These are phyloP conservation scores for Sapria himalayana DNA, from an alignment of 345 rosid species.

Conservation along the genomic window DNA sequence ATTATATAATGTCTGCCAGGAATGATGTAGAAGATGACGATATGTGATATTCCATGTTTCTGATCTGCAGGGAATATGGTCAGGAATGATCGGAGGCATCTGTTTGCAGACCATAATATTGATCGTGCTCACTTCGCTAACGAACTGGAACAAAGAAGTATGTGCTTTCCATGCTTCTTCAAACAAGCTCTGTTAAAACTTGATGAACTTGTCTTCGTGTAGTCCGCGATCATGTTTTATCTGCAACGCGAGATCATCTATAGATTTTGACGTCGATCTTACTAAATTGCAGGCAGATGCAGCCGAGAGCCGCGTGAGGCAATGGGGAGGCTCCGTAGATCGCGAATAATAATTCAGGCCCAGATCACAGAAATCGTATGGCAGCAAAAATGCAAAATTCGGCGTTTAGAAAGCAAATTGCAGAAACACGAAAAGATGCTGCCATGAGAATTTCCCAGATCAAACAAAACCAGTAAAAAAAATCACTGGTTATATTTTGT, in stretches of 20 bases:
- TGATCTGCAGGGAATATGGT: conserved; percentile 90
- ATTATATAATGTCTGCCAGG: not conserved
- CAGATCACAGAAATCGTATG: too few relatives aligned
- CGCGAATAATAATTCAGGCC: too few relatives aligned
- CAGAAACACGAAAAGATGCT: too few relatives aligned
- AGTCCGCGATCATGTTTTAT: too few relatives aligned
- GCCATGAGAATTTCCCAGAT: too few relatives aligned
- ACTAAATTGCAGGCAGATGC: conserved; percentile 32
- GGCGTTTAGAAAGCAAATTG: too few relatives aligned
- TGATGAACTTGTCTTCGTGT: not conserved
- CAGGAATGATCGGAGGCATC: conserved; percentile 86
- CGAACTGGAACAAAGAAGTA: conserved; percentile 73
- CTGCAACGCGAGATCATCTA: not conserved
- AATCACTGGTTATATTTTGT: too few relatives aligned
- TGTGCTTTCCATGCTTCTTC: conserved; percentile 3
- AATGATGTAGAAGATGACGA: too few relatives aligned
- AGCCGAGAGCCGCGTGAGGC: conserved; percentile 50
- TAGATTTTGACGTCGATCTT: not conserved
- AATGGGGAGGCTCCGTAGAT: conserved; percentile 64
- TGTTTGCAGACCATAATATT: conserved; percentile 49
- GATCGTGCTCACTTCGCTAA: conserved; percentile 34
- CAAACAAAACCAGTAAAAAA: too few relatives aligned
- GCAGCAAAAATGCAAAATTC: too few relatives aligned
- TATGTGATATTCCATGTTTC: too few relatives aligned
- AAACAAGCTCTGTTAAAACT: not conserved